Conservation (phyloP, 108 stramenopile species). For the Skeletonema tropicum region DNA sequence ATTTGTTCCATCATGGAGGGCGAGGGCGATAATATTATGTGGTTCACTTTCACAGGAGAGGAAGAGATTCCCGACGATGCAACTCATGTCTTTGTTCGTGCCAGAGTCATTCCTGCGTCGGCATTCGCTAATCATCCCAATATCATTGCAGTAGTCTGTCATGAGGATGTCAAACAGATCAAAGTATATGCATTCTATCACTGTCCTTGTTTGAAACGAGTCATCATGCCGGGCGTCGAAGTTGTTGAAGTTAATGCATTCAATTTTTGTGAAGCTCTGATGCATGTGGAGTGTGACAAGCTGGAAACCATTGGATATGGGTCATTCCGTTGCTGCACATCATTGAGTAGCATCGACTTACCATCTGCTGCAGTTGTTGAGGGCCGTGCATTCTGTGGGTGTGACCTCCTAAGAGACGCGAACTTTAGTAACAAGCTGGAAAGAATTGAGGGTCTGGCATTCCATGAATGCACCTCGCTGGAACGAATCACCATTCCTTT, state of each 20-base stretch:
- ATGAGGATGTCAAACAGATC: background rate
- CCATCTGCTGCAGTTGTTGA: no score
- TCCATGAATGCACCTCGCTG: background rate
- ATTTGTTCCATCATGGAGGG: no score
- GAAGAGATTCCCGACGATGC: background rate
- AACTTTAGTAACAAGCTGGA: background rate
- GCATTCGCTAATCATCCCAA: background rate
- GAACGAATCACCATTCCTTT: background rate
- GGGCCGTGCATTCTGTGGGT: background rate
- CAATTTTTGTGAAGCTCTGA: no score
- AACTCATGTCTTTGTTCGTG: background rate
- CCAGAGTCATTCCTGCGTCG: background rate
- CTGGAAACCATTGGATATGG: background rate
- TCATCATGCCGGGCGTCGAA: no score
- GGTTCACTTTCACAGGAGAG: no score
- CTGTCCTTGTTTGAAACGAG: no score
- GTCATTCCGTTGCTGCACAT: background rate
- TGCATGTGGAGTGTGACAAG: background rate
- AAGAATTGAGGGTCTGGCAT: background rate
- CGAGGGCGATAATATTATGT: no score
- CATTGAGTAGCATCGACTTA: background rate
- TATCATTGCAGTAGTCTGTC: background rate
- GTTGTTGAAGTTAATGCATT: no score
- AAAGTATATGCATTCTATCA: no score
- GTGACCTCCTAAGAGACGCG: background rate